Conservation (phyloP, 176 grass and related monocot species). For the Bonia amplexicaulis region DNA sequence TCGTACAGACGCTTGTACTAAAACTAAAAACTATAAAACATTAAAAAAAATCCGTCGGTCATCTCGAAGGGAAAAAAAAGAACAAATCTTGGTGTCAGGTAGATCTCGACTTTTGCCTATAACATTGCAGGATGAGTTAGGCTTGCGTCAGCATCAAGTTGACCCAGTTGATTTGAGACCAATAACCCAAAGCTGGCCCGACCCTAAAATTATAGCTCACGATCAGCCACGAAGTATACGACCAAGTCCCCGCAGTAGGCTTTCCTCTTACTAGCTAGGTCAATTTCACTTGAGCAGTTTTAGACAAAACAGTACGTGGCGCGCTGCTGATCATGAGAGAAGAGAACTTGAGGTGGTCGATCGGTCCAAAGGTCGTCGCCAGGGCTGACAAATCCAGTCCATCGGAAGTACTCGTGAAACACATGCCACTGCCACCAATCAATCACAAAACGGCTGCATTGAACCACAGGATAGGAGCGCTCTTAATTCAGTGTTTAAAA, state of each 20-base stretch:
- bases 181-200: background rate
- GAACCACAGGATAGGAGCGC: background rate
- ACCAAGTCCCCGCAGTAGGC: background rate
- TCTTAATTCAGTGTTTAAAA: no score
- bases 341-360: no score
- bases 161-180: background rate
- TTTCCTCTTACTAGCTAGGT: background rate
- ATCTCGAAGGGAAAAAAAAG: no score
- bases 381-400: background rate
- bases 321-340: no score
- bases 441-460: background rate
- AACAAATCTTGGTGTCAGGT: no score
- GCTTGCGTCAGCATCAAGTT: background rate
- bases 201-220: background rate
- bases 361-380: background rate
- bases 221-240: background rate
- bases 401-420: background rate
- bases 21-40: accelerated
- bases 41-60: no score
- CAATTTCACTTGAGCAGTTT: background rate
- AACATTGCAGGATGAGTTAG: background rate
- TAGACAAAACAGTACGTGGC: background rate
- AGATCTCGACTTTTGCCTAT: background rate
- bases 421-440: background rate
- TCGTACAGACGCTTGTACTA: accelerated